Base-by-base conservation (phyloP, 495 filamentous ascomycete genomes). In the Hypoxylon trugodes region DNA sequence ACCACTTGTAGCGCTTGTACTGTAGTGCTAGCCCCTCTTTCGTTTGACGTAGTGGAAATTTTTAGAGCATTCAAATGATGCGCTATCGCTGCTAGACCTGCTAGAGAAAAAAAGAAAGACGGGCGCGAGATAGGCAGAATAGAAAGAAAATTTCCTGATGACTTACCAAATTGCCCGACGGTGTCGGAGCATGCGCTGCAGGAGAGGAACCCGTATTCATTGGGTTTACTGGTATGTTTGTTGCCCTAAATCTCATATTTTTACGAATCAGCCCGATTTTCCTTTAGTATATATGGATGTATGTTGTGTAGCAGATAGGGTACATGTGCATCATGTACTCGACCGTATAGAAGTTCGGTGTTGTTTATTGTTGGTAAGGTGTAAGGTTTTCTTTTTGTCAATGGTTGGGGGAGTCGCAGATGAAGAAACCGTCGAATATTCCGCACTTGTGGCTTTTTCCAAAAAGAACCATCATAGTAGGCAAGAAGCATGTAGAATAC, bases 151-250 rank as follows among this genome's bases (percentile, higher is more conserved):
- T 47, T 21, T 1, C 6, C 24, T 37, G 1, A 15, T 40, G 19
- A 70, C 69, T 50, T 63, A 73, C 70, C 68, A 73, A 36, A 12
- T 66, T 70, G 12, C 70, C 70, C 10, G 70, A 73, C 6, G 70
- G 48, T 24, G 58, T 73, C 13, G 70, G 70, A 41, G 70, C 70
- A 61, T 73, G 70, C 16, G 70, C 70, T 32, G 70, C 70, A 41
- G 70, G 70, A 7, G 70, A 73, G 3, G 69, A 67, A 18, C 50
- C 54, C 7, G 55, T 19, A 53, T 67, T 61, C 56, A 61, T 57
- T 1, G 18, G 40, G 21, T 40, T 46, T n/a, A 24, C 26, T 32
- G 57, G 57, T 13, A 35, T 32, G 41, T 61, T 58, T 16, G 58
- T 61, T 38, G 58, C 52, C 45, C 58, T 61, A 37, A 41, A 58